phyloP scores from a whole-genome alignment of 768 basidiomycete species.

The Chiua virens region DNA sequence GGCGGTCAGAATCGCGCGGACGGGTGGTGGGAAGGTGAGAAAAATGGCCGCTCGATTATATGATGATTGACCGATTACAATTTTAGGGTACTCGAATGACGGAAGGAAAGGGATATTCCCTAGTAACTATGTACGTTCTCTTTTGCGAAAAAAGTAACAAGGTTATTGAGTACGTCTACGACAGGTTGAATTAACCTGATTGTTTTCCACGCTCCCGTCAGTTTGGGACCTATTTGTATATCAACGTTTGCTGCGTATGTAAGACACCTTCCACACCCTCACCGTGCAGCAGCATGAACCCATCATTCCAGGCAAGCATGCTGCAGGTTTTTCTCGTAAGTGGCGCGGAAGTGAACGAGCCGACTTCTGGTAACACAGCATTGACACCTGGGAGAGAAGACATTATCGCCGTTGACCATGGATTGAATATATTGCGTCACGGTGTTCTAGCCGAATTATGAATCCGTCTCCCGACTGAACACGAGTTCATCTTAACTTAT shows the following conservation, averaged over 20 bases:
- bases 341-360: slow-evolving; percentile 32
- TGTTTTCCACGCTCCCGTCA: slow-evolving; percentile 6
- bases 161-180: slow-evolving; percentile 21
- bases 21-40: slow-evolving; percentile 86
- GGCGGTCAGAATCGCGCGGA: slow-evolving; percentile 70
- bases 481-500: slow-evolving; percentile 1
- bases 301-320: slow-evolving; percentile 19
- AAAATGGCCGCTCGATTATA: slow-evolving; percentile 18
- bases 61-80: slow-evolving; percentile 25
- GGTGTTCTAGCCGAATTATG: slow-evolving; percentile 15
- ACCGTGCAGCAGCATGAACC: slow-evolving; percentile 14
- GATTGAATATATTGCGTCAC: slow-evolving; percentile 29
- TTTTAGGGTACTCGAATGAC: slow-evolving; percentile 54
- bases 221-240: slow-evolving; percentile 10
- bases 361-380: slow-evolving; percentile 14
- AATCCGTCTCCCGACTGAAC: neutral
- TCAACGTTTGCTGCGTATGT: slow-evolving; percentile 25
- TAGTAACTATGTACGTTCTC: slow-evolving; percentile 75
- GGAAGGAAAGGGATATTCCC: slow-evolving; percentile 82
- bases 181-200: slow-evolving; percentile 53
- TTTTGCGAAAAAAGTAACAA: slow-evolving; percentile 11
- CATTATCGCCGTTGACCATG: slow-evolving; percentile 14
- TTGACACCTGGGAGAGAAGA: slow-evolving; percentile 11
- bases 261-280: slow-evolving; percentile 20
- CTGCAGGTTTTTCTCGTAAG: slow-evolving; percentile 28